Conservation (phyloP, 441 rosid species). For the Viola pubescens region DNA sequence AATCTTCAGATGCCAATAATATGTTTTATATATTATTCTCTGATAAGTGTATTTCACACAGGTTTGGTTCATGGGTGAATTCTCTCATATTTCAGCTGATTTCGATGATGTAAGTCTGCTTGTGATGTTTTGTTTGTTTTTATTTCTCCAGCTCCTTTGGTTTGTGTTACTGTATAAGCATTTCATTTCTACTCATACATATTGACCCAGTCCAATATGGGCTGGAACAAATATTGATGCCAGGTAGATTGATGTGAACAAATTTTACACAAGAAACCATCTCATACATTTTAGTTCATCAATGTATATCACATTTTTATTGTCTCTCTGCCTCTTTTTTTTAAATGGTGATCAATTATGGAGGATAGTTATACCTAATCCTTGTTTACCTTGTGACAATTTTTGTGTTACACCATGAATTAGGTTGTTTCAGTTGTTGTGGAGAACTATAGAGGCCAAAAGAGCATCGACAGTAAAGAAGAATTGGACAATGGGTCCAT, state of each 20-base stretch:
- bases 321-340: too few species aligned
- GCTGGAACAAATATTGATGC: too few species aligned
- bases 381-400: too few species aligned
- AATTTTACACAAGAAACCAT: too few species aligned
- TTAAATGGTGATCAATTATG: too few species aligned
- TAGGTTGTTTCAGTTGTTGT: slow-evolving; percentile 85
- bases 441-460: slow-evolving; percentile 56
- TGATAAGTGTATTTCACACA: slow-evolving; percentile 19
- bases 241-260: too few species aligned
- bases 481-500: slow-evolving; percentile 43
- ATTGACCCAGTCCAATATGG: too few species aligned
- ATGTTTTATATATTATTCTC: too few species aligned
- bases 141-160: background rate
- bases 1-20: too few species aligned
- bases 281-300: too few species aligned
- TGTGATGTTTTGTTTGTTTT: background rate
- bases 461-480: slow-evolving; percentile 46
- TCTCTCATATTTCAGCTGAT: slow-evolving; percentile 72
- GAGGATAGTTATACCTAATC: too few species aligned
- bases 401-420: slow-evolving; percentile 9
- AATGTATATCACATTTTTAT: too few species aligned
- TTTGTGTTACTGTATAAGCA: background rate
- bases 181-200: background rate
- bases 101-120: slow-evolving; percentile 67
- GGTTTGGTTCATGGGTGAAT: slow-evolving; percentile 94